phyloP scores from a whole-genome alignment of 164 flowering plant species.

The Vitis cinerea region DNA sequence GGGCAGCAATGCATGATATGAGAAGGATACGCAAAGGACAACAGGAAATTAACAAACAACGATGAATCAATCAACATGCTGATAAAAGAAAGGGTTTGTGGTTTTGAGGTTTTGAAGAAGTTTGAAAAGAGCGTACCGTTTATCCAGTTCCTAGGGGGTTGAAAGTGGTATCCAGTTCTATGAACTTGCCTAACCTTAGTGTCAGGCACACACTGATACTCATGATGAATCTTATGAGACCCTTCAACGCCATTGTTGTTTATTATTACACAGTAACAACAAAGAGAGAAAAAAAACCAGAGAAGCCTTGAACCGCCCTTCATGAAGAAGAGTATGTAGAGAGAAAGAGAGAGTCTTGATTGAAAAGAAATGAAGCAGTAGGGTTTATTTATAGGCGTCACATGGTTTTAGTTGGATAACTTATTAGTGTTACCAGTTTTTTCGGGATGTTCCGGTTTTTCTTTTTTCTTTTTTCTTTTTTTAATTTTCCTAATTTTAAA shows the following conservation, averaged over 20 bases:
- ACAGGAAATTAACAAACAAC: too few species aligned
- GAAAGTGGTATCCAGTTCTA: conserved; percentile 57
- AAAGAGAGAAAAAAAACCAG: not conserved
- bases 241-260: conserved; percentile 30
- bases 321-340: not conserved
- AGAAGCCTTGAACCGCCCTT: conserved; percentile 1
- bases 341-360: not conserved
- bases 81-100: too few species aligned
- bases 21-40: too few species aligned
- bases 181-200: conserved; percentile 19
- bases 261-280: not conserved
- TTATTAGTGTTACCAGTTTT: too few species aligned
- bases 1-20: too few species aligned
- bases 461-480: too few species aligned
- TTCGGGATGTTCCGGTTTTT: too few species aligned
- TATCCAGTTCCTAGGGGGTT: conserved; percentile 55
- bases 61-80: not conserved
- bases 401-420: too few species aligned
- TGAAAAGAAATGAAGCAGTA: not conserved
- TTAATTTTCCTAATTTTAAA: too few species aligned
- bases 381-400: too few species aligned
- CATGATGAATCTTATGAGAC: conserved; percentile 27
- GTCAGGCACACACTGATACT: conserved; percentile 23
- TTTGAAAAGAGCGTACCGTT: conserved; percentile 36
- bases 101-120: too few species aligned